phyloP scores from a whole-genome alignment of 1,139 yeast genomes.

The Taphrina deformans region DNA sequence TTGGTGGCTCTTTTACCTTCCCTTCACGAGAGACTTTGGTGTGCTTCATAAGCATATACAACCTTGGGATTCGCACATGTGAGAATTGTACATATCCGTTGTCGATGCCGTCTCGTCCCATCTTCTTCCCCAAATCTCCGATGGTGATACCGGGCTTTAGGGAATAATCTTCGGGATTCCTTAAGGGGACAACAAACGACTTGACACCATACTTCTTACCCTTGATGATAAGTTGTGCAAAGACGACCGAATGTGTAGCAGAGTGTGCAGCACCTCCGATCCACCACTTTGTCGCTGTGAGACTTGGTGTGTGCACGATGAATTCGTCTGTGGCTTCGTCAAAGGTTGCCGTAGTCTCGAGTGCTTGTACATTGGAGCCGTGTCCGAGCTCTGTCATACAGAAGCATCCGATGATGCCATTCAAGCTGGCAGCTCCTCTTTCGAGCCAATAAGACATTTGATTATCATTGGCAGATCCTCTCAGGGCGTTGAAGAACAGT shows the following conservation, averaged over 20 bases:
- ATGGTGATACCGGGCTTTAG: constrained; percentile 75
- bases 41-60: constrained; percentile 77
- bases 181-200: constrained; percentile 84
- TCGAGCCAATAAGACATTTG: constrained; percentile 69
- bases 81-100: constrained; percentile 90
- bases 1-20: constrained; percentile 64
- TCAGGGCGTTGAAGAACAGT: constrained; percentile 65
- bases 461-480: constrained; percentile 68
- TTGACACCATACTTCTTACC: constrained; percentile 91
- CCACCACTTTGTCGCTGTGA: constrained; percentile 97
- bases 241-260: constrained; percentile 77
- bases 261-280: constrained; percentile 97
- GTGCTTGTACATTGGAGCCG: constrained; percentile 89
- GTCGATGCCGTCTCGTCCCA: constrained; percentile 58
- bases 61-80: constrained; percentile 77
- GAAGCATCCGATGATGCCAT: constrained; percentile 85
- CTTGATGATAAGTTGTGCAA: constrained; percentile 83
- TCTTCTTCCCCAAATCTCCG: constrained; percentile 87
- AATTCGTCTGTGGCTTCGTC: constrained; percentile 67
- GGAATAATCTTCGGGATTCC: constrained; percentile 66
- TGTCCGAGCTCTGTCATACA: constrained; percentile 94
- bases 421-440: constrained; percentile 65
- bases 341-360: constrained; percentile 87
- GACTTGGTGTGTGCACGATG: constrained; percentile 77
- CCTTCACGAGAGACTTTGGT: constrained; percentile 72